These are phyloP conservation scores for Starmerella bombi DNA, from an alignment of 805 yeast species.

Conservation along the genomic window DNA sequence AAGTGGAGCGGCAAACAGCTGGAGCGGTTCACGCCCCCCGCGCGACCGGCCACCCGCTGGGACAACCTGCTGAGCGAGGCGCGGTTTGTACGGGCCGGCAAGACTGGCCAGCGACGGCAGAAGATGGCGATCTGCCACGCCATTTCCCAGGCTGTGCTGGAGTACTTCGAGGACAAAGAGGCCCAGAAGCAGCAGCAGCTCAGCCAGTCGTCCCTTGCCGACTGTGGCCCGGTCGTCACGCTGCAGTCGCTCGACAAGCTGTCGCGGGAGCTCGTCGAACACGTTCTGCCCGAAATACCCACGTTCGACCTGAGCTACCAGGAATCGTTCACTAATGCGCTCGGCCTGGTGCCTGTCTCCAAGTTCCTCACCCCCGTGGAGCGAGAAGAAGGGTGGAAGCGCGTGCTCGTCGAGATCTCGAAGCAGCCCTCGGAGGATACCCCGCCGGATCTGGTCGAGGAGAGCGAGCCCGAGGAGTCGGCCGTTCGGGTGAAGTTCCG, in stretches of 20 bases:
- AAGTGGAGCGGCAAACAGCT: conserved; percentile 92
- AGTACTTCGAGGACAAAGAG: conserved; percentile 43
- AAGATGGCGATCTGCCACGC: conserved; percentile 57
- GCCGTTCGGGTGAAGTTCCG: neutral
- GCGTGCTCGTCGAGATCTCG: conserved; percentile 19
- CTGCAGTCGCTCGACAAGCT: conserved; percentile 6
- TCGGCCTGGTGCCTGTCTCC: conserved; percentile 25
- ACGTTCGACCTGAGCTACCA: conserved; percentile 1
- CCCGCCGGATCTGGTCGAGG: neutral
- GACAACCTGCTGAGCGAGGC: conserved; percentile 62
- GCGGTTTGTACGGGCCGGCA: conserved; percentile 72
- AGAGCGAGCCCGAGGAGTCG: neutral
- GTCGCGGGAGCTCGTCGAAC: conserved; percentile 10
- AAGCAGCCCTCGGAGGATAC: neutral
- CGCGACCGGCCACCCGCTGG: conserved; percentile 45
- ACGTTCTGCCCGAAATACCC: conserved; percentile 18
- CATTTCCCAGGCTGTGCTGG: conserved; percentile 53
- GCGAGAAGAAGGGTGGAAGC: conserved; percentile 23
- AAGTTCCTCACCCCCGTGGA: conserved; percentile 24
- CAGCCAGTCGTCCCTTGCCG: neutral
- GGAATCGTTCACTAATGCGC: conserved; percentile 12
- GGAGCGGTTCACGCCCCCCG: conserved; percentile 55
- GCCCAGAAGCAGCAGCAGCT: neutral
- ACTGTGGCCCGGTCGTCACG: neutral
- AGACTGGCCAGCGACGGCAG: conserved; percentile 53